These are phyloP conservation scores for Primulina huaijiensis DNA, from an alignment of 257 asterid species.

Conservation along the genomic window DNA sequence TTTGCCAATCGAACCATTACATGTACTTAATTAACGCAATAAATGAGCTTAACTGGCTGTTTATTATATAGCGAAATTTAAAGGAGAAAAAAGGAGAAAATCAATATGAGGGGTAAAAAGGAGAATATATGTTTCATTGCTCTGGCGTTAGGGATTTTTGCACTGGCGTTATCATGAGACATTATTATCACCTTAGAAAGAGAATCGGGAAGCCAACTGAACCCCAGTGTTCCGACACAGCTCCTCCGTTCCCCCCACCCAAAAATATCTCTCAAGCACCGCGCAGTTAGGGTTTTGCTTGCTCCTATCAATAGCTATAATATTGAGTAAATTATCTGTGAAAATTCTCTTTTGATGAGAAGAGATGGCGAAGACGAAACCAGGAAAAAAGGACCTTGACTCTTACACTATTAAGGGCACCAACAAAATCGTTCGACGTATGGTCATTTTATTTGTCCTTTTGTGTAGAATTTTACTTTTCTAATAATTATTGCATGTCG, in stretches of 20 bases:
- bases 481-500: background rate
- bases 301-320: background rate
- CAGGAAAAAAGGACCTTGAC: conserved; percentile 88
- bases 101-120: background rate
- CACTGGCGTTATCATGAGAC: background rate
- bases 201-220: background rate
- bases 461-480: background rate
- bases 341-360: background rate
- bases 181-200: background rate
- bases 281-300: background rate
- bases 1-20: no score
- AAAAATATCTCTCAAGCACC: background rate
- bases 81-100: no score
- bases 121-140: background rate
- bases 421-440: conserved; percentile 82
- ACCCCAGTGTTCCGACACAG: background rate
- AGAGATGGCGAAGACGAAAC: conserved; percentile 94
- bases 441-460: background rate
- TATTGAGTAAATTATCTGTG: background rate
- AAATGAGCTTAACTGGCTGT: no score
- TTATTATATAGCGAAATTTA: no score
- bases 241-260: background rate
- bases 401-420: conserved; percentile 85
- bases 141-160: background rate
- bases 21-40: no score